Percentiles rank a stretch among this genome's conserved stretches.
Evolutionary conservation across 345 rosid genomes (phyloP).

Genomic region (Aethionema arabicum): DNA sequence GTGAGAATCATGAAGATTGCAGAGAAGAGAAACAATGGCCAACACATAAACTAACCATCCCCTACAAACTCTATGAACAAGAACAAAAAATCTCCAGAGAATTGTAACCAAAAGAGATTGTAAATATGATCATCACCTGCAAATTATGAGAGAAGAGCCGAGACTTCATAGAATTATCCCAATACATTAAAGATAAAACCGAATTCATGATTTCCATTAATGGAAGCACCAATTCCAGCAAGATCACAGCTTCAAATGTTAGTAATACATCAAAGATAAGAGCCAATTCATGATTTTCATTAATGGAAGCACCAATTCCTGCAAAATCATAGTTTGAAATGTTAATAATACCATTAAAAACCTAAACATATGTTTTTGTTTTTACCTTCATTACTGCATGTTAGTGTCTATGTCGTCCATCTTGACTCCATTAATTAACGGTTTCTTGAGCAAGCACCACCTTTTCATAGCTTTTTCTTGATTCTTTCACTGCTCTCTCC

Average conservation of each 20-base stretch:
- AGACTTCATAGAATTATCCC: conserved; percentile 83
- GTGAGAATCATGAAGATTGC: conserved; percentile 73
- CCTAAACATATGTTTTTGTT: not conserved
- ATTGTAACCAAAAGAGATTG: no score
- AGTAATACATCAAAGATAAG: conserved; percentile 37
- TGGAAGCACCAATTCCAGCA: conserved; percentile 84
- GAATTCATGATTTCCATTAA: conserved; percentile 58
- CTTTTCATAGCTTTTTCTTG: conserved; percentile 72
- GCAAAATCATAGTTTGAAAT: no score
- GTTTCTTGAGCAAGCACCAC: conserved; percentile 82
- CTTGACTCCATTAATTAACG: conserved; percentile 82
- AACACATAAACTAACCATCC: conserved; percentile 72
- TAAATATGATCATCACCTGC: no score
- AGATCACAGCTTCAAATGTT: not conserved
- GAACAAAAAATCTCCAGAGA: no score
- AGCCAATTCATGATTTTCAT: conserved; percentile 61
- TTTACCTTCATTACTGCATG: conserved; percentile 97
- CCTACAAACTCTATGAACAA: conserved; percentile 30
- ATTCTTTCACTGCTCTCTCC: conserved; percentile 79
- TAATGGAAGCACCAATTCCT: conserved; percentile 76
- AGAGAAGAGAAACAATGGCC: conserved; percentile 46
- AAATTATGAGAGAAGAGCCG: conserved; percentile 60
- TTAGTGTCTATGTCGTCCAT: conserved; percentile 94
- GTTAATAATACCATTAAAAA: not conserved
- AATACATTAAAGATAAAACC: conserved; percentile 55